phyloP scores from a whole-genome alignment of 768 basidiomycete species.

The Xerocomus spinulosus region DNA sequence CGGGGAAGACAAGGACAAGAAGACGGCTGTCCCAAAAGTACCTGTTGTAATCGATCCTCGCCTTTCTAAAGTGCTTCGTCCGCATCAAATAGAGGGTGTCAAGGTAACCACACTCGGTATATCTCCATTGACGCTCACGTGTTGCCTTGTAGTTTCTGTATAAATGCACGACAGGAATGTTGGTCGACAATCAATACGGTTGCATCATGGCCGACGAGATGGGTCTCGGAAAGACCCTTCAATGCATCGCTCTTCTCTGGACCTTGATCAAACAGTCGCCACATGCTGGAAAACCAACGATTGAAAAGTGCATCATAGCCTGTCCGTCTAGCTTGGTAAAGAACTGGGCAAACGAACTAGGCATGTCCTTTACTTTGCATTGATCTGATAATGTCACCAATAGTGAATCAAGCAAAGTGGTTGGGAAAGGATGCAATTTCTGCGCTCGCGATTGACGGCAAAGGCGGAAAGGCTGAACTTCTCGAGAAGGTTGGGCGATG shows the following conservation, averaged over 20 bases:
- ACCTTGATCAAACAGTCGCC: constrained; percentile 95
- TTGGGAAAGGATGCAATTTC: constrained; percentile 78
- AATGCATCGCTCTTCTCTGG: constrained; percentile 95
- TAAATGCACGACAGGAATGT: constrained; percentile 89
- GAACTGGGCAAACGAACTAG: constrained; percentile 98
- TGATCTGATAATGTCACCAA: background rate
- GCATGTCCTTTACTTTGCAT: constrained; percentile 40
- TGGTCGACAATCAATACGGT: constrained; percentile 85
- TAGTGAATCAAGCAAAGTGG: constrained; percentile 74
- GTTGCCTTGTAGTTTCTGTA: constrained; percentile 76
- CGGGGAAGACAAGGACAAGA: constrained; percentile 67
- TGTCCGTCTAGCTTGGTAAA: constrained; percentile 96
- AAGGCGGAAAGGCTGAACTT: constrained; percentile 79
- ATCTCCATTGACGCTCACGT: background rate
- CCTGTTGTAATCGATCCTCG: constrained; percentile 95
- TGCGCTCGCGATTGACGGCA: constrained; percentile 89
- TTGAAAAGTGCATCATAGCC: constrained; percentile 96
- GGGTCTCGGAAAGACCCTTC: constrained; percentile 95
- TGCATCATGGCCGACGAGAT: constrained; percentile 99
- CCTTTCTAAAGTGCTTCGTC: constrained; percentile 81
- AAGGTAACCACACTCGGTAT: constrained; percentile 53
- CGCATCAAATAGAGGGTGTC: constrained; percentile 98
- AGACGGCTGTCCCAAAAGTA: constrained; percentile 68
- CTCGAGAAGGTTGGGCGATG: constrained; percentile 79
- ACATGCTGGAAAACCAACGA: constrained; percentile 74